Evolutionary conservation across 2,329 filamentous ascomycete species (phyloP), one percentile per base, ranked within the genome.

Genomic region (Pseudogymnoascus sp.): DNA sequence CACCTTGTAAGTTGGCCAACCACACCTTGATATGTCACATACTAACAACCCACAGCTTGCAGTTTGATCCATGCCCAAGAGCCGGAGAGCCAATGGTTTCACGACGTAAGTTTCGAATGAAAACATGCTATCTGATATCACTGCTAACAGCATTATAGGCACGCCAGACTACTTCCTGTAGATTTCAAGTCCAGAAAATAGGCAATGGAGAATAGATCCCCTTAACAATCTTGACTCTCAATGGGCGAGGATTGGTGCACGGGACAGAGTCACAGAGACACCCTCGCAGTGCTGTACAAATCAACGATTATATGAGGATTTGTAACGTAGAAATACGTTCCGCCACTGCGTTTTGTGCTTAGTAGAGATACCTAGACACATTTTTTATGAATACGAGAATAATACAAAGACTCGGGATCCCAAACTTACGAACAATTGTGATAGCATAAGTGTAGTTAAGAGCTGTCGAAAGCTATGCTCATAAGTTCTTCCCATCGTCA

Each of bases 111-210:
- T 77, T 61, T 37, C 59, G 40, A 60, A 13, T 33, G 31, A 4
- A 31, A 46, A 9, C 10, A 29, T 15, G 19, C n/a, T 9, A 35
- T 42, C 21, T 31, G 29, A 56, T 60, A 56, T 19, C 11, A 19
- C 19, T 31, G n/a, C 46, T 65, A 15, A 65, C 46, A 40, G 13
- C 9, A 26, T 65, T n/a, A 35, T 67, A 87, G 84, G 85, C 73
- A 99, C 95, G 68, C 93, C 93, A 63, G 93, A 99, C 78, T 99
- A 99, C 83, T 99, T 99, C 90, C 89, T 97, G 77, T 99, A 90
- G 80, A 71, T 60, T 60, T 56, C 38, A 15, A 23, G 61, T 61
- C 42, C 46, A 37, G 13, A 59, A 40, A 42, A 61, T 63, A 37
- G 50, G 29, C 61, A 61, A 33, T 60, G 59, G 59, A 60, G 35